phyloP scores from a whole-genome alignment of 2,329 filamentous ascomycete species.

The Diaporthe batatas region DNA sequence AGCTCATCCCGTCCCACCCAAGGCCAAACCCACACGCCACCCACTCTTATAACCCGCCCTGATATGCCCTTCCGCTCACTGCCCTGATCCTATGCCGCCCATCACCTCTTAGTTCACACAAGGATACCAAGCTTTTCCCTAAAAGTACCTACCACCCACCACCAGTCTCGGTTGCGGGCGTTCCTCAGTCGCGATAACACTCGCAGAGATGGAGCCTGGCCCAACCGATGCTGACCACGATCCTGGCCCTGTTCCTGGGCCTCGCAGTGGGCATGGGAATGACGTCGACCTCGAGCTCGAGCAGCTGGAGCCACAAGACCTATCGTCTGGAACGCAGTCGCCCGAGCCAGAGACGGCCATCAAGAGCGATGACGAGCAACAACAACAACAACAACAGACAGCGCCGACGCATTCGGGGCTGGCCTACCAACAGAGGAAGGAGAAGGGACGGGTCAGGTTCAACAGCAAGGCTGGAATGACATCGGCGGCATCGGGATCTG shows the following conservation, averaged over 20 bases:
- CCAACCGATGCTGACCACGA: constrained; percentile 27
- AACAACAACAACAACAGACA: background rate
- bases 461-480: constrained; percentile 59
- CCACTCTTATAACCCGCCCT: constrained; percentile 33
- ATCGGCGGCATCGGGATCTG: constrained; percentile 41
- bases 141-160: background rate
- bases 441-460: constrained; percentile 63
- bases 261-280: constrained; percentile 10
- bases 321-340: constrained; percentile 13
- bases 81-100: background rate
- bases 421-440: constrained; percentile 50
- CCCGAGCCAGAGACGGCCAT: background rate
- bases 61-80: constrained; percentile 6
- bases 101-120: constrained; percentile 6
- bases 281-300: constrained; percentile 14
- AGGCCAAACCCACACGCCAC: background rate
- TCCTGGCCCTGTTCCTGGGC: constrained; percentile 21
- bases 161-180: constrained; percentile 11
- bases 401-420: background rate
- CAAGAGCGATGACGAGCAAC: background rate
- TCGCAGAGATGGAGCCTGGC: constrained; percentile 15
- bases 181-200: background rate
- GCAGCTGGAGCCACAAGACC: constrained; percentile 17
- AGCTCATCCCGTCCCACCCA: constrained; percentile 22
- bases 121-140: background rate